Conservation (phyloP, 1,139 yeast species). For the Suhomyces kunorum region DNA sequence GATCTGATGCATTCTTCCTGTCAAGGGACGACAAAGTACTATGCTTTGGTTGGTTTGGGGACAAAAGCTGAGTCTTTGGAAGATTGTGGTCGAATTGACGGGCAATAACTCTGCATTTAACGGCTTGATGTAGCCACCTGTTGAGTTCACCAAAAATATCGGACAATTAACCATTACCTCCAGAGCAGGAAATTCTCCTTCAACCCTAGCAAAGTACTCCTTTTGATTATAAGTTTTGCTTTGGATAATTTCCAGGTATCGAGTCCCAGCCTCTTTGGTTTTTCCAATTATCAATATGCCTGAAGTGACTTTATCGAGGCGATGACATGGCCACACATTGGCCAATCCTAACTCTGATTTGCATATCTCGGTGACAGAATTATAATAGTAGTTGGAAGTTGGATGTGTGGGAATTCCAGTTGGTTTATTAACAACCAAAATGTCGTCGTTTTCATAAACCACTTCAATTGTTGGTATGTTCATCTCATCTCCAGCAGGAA, state of each 20-base stretch:
- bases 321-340: conserved; percentile 58
- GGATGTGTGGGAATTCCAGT: conserved; percentile 83
- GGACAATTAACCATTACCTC: conserved; percentile 33
- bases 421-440: conserved; percentile 71
- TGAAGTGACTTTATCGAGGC: conserved; percentile 74
- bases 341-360: conserved; percentile 37
- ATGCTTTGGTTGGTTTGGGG: conserved; percentile 46
- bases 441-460: conserved; percentile 47
- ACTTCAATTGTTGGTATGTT: conserved; percentile 22
- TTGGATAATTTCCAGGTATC: conserved; percentile 44
- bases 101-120: conserved; percentile 29
- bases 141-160: conserved; percentile 36
- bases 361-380: conserved; percentile 62
- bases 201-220: conserved; percentile 63
- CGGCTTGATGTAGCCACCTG: conserved; percentile 41
- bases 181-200: conserved; percentile 51
- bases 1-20: conserved; percentile 81
- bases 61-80: conserved; percentile 29
- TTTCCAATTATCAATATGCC: conserved; percentile 68
- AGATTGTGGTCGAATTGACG: conserved; percentile 36
- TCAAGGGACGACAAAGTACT: conserved; percentile 63
- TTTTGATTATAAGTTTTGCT: conserved; percentile 42
- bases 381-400: conserved; percentile 61
- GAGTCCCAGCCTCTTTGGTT: conserved; percentile 43
- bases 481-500: conserved; percentile 30